Evolutionary conservation across 495 filamentous ascomycete species (phyloP).

Genomic region (Tuber melanosporum): DNA sequence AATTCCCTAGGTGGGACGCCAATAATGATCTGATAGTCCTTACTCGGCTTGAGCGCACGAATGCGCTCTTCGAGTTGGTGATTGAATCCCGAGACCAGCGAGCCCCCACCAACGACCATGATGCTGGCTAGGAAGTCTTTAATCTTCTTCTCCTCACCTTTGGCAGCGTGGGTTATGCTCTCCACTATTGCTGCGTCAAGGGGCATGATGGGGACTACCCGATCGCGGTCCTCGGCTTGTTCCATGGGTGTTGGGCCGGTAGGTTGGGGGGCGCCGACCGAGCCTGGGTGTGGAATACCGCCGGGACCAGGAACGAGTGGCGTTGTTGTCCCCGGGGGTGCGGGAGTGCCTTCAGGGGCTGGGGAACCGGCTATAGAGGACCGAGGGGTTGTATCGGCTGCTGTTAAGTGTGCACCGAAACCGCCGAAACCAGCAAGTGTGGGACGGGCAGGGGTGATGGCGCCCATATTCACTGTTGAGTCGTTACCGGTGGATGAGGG

Average conservation of each 20-base stretch:
- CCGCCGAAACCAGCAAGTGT: constrained; percentile 52
- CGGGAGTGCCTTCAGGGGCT: constrained; percentile 62
- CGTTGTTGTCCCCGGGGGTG: constrained; percentile 58
- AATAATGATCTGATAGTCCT: constrained; percentile 57
- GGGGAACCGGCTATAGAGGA: constrained; percentile 84
- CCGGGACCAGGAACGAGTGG: constrained; percentile 49
- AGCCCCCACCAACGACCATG: constrained; percentile 90
- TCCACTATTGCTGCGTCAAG: constrained; percentile 86
- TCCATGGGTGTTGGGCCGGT: constrained; percentile 47
- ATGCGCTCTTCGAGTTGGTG: constrained; percentile 74
- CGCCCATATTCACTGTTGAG: constrained; percentile 38
- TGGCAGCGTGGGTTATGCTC: constrained; percentile 76
- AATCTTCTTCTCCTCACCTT: constrained; percentile 83
- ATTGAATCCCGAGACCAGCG: constrained; percentile 68
- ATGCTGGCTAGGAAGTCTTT: constrained; percentile 87
- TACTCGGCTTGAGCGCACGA: constrained; percentile 53
- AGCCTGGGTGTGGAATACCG: constrained; percentile 43
- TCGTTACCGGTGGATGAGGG: constrained; percentile 59
- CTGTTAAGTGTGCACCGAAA: constrained; percentile 44
- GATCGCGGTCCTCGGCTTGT: constrained; percentile 63
- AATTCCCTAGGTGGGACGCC: constrained; percentile 82
- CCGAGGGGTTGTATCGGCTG: constrained; percentile 57
- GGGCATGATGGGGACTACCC: constrained; percentile 70
- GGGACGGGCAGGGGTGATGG: constrained; percentile 50
- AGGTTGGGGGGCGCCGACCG: constrained; percentile 38